Evolutionary conservation across 768 basidiomycete genomes (phyloP), one percentile per base, ranked within the genome.

Genomic region (Collybiopsis luxurians): DNA sequence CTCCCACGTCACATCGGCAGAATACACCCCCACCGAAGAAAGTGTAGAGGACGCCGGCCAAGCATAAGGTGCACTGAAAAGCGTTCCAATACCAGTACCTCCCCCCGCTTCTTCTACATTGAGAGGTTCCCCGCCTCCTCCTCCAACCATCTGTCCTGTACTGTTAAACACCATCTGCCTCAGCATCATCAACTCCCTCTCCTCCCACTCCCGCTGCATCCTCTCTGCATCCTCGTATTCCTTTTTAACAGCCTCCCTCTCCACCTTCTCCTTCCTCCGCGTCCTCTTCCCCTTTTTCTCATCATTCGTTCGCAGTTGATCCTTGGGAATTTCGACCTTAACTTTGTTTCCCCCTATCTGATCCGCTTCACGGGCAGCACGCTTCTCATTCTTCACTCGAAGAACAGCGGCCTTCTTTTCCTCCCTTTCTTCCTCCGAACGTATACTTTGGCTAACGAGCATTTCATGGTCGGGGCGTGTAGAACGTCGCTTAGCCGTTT

Each of bases 1-100:
- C 21, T 49, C 47, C 47, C 47, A 49, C 31, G 47, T 49, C 10
- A 19, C 47, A 49, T 49, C 47, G 10, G 47, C 47, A 12, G 47
- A 49, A 49, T 49, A 49, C 28, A 49, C 34, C 6, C 47, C 47
- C 21, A 49, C n/a, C 5, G 28, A 15, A 7, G 47, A 49, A 5
- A 49, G 47, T 6, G 5, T 11, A 5, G 47, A 28, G 26, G 21
- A 49, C 21, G 21, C 15, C 27, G 28, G 28, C 15, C 12, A 12
- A 26, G 26, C 19, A 13, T 26, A 27, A 45, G 21, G 26, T 21
- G 19, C 44, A 45, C 19, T 21, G 13, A 26, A 45, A 26, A 42
- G 23, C 7, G n/a, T 21, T n/a, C 2, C 7, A 42, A 21, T 42
- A n/a, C 17, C 23, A 17, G 40, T 44, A 44, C 11, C 9, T 44